Percentiles rank a stretch among this genome's conserved stretches.
These are phyloP conservation scores for Fusarium redolens DNA, from an alignment of 2,329 filamentous ascomycete species.

Conservation along the genomic window DNA sequence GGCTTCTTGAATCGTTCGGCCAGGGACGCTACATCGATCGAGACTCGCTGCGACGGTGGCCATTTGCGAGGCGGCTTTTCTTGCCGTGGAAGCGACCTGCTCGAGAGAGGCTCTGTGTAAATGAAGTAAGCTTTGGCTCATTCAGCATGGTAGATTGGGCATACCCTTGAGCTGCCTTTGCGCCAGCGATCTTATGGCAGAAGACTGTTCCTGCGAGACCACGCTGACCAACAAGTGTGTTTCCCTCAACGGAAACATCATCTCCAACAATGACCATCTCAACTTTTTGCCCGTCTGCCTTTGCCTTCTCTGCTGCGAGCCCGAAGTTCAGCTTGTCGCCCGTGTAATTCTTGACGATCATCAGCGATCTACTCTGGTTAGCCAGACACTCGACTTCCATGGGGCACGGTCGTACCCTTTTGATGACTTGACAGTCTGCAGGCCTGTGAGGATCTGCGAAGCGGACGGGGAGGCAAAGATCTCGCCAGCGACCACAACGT, in stretches of 20 bases:
- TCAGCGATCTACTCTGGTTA: constrained; percentile 27
- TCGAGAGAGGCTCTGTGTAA: constrained; percentile 27
- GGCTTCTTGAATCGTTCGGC: constrained; percentile 32
- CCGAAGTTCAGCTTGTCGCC: constrained; percentile 47
- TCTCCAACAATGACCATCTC: constrained; percentile 43
- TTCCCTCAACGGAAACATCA: constrained; percentile 42
- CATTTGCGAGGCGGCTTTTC: constrained; percentile 40
- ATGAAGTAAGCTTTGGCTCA: constrained; percentile 3
- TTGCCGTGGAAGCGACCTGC: constrained; percentile 28
- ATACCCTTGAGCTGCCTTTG: constrained; percentile 40
- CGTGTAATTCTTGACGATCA: constrained; percentile 46
- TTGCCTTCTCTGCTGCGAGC: constrained; percentile 46
- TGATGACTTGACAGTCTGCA: constrained; percentile 36
- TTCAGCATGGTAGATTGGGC: neutral
- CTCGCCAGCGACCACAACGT: constrained; percentile 39
- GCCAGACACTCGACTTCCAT: neutral
- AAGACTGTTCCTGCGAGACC: constrained; percentile 41
- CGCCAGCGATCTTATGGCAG: constrained; percentile 42
- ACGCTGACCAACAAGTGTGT: constrained; percentile 39
- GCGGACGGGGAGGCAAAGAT: constrained; percentile 44
- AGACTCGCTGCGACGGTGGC: constrained; percentile 43
- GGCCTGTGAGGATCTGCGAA: constrained; percentile 38
- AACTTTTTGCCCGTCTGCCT: constrained; percentile 39
- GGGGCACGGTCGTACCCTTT: constrained; percentile 7
- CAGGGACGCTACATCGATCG: constrained; percentile 40